Percentiles rank a stretch among this genome's conserved stretches.
Evolutionary conservation across 768 basidiomycete genomes (phyloP).

Genomic region (Cystofilobasidium macerans): DNA sequence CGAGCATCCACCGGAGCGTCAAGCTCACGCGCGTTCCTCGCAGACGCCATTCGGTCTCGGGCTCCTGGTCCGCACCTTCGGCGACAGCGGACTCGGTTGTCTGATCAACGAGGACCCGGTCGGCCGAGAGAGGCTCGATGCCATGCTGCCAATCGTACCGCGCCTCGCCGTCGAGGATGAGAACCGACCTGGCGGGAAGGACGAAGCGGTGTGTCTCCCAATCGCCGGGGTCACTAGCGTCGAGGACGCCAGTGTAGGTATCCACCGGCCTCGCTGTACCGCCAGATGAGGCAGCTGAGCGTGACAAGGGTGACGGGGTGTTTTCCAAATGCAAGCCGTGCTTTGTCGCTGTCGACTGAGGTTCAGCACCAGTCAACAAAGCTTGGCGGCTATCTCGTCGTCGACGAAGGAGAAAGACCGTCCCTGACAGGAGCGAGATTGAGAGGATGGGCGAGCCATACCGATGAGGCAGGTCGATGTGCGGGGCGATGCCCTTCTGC

Average conservation of each 20-base stretch:
- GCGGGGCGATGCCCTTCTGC: conserved; percentile 64
- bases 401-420: conserved; percentile 39
- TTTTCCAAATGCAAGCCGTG: too few relatives aligned
- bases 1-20: conserved; percentile 75
- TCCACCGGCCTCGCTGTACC: too few relatives aligned
- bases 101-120: conserved; percentile 40
- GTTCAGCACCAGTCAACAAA: background rate
- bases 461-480: conserved; percentile 71
- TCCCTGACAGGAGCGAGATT: conserved; percentile 67
- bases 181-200: conserved; percentile 61
- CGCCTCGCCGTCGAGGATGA: conserved; percentile 68
- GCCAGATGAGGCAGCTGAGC: conserved; percentile 21
- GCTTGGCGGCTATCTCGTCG: background rate
- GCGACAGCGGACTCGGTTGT: conserved; percentile 39
- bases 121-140: conserved; percentile 47
- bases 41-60: conserved; percentile 28
- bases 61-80: conserved; percentile 29
- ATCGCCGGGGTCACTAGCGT: background rate
- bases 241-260: too few relatives aligned
- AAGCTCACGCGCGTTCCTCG: conserved; percentile 50
- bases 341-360: background rate
- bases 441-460: conserved; percentile 86
- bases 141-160: conserved; percentile 83
- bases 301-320: too few relatives aligned
- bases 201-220: conserved; percentile 46